Evolutionary conservation across 1,139 yeast genomes (phyloP).

Genomic region (Debaryomycetaceae sp.): DNA sequence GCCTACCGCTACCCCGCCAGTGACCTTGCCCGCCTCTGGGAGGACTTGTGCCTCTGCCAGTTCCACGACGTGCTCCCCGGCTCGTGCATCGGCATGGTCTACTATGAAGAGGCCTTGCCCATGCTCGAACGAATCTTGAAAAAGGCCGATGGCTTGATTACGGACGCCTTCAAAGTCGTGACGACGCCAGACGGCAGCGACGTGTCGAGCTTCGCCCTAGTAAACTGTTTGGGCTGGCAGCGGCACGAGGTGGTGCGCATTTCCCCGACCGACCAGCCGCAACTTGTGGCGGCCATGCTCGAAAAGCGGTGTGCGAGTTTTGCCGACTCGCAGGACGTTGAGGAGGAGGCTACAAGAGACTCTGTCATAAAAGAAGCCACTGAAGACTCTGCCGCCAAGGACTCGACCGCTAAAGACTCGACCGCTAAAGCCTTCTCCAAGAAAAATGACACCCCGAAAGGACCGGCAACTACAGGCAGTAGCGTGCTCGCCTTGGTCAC

Average conservation of each 20-base stretch:
- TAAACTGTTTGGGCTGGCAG: slow-evolving; percentile 64
- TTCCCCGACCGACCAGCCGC: slow-evolving; percentile 7
- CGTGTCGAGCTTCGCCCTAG: slow-evolving; percentile 13
- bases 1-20: slow-evolving; percentile 60
- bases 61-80: slow-evolving; percentile 98
- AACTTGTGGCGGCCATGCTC: background rate
- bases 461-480: no score
- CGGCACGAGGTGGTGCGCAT: slow-evolving; percentile 41
- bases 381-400: no score
- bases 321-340: slow-evolving; percentile 4
- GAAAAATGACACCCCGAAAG: background rate
- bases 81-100: slow-evolving; percentile 89
- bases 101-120: slow-evolving; percentile 82
- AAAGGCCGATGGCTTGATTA: slow-evolving; percentile 41
- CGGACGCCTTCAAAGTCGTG: slow-evolving; percentile 31
- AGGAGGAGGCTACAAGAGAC: slow-evolving; percentile 3
- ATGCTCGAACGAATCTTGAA: slow-evolving; percentile 52
- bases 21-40: slow-evolving; percentile 69
- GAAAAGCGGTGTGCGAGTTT: slow-evolving; percentile 4
- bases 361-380: slow-evolving; percentile 1
- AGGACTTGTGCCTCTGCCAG: slow-evolving; percentile 78
- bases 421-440: no score
- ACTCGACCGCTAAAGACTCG: no score
- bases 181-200: slow-evolving; percentile 4
- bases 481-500: slow-evolving; percentile 6